phyloP scores from a whole-genome alignment of 164 flowering plant genomes.

The Dillenia suffruticosa region DNA sequence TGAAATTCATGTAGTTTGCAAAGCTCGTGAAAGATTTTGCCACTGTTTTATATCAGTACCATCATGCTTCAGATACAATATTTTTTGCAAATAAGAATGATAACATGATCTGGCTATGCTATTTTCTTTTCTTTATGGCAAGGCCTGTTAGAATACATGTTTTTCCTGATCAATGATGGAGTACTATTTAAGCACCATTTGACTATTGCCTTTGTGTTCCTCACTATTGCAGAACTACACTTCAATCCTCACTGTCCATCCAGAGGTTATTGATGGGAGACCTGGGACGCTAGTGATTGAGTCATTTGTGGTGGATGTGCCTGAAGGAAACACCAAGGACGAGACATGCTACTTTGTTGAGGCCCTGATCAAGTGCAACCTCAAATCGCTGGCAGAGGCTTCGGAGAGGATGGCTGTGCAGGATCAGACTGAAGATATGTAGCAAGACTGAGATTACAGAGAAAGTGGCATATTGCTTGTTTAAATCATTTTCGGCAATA shows the following conservation, averaged over 20 bases:
- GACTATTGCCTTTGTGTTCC: not conserved
- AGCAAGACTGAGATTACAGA: too few species aligned
- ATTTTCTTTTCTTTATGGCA: too few species aligned
- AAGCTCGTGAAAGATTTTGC: too few species aligned
- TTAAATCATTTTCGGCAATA: too few species aligned
- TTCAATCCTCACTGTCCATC: slow-evolving; percentile 54
- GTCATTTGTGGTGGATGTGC: slow-evolving; percentile 66
- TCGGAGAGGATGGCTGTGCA: slow-evolving; percentile 55
- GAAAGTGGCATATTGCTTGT: too few species aligned
- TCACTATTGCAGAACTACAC: slow-evolving; percentile 51
- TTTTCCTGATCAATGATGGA: not conserved
- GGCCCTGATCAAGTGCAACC: slow-evolving; percentile 56
- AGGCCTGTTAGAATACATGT: too few species aligned
- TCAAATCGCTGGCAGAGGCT: slow-evolving; percentile 52
- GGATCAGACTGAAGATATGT: too few species aligned
- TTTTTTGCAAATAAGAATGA: too few species aligned
- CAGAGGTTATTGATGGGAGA: slow-evolving; percentile 48
- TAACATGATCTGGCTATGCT: too few species aligned
- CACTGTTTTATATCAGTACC: too few species aligned
- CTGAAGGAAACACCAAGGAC: slow-evolving; percentile 58
- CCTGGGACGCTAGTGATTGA: slow-evolving; percentile 57
- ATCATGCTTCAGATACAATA: too few species aligned
- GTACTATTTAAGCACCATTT: slow-evolving; percentile 1
- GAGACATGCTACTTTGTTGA: slow-evolving; percentile 59
- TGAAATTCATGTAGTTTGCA: too few species aligned